Percentiles rank a stretch among this genome's conserved stretches.
These are phyloP conservation scores for Trapa bicornis DNA, from an alignment of 345 rosid genomes.

Conservation along the genomic window DNA sequence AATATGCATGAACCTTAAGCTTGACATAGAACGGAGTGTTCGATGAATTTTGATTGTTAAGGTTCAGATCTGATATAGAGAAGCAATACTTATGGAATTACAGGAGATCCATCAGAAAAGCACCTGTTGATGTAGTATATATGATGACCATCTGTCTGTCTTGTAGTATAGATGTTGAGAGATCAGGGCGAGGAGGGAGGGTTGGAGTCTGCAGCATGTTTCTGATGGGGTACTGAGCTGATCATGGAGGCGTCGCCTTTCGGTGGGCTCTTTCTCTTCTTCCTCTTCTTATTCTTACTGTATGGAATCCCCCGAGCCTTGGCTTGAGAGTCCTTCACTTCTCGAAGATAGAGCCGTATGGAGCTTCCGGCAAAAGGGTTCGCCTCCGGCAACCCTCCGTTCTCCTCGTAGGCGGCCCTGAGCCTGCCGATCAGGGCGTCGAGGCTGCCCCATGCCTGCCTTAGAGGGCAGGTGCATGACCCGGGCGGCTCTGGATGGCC, in stretches of 20 bases:
- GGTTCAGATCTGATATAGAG: not conserved
- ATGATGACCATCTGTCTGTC: not conserved
- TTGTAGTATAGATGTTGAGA: too few relatives aligned
- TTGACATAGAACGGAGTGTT: not conserved
- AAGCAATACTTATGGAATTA: not conserved
- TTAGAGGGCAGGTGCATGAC: constrained; percentile 30
- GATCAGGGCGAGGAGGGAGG: not conserved
- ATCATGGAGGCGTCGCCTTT: not conserved
- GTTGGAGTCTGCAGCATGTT: not conserved
- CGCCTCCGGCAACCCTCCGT: constrained; percentile 26
- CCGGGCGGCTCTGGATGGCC: constrained; percentile 33
- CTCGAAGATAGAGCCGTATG: constrained; percentile 13
- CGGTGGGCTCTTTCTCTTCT: constrained; percentile 4
- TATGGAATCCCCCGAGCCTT: constrained; percentile 20
- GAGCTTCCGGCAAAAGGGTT: constrained; percentile 25
- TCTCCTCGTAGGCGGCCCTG: constrained; percentile 36
- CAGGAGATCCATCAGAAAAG: too few relatives aligned
- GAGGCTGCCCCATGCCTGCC: constrained; percentile 36
- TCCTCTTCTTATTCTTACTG: constrained; percentile 17
- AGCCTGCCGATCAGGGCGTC: constrained; percentile 35
- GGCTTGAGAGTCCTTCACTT: constrained; percentile 19
- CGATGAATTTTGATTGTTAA: not conserved
- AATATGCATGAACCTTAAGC: not conserved
- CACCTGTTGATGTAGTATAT: not conserved
- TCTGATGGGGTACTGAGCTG: not conserved